phyloP scores from a whole-genome alignment of 495 filamentous ascomycete species.

The Terfezia boudieri region DNA sequence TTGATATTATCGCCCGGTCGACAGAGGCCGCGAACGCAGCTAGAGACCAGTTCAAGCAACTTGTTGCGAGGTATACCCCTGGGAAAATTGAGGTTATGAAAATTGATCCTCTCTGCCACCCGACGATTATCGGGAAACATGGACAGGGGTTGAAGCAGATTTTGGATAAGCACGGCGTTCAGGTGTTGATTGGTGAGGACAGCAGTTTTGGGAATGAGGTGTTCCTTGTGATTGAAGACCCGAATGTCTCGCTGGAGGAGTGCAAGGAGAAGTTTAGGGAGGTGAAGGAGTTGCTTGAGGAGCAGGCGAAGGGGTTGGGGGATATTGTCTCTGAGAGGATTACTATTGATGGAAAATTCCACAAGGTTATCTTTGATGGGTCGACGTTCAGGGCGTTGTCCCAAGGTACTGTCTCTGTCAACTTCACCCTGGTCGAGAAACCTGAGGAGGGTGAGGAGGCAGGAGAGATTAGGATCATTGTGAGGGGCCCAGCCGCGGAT shows the following conservation, averaged over 20 bases:
- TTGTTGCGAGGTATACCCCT: conserved; percentile 23
- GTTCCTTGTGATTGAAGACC: conserved; percentile 21
- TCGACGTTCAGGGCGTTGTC: conserved; percentile 18
- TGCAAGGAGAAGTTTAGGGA: conserved; percentile 24
- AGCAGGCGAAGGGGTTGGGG: conserved; percentile 46
- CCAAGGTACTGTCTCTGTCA: conserved; percentile 11
- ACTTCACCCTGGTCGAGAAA: conserved; percentile 8
- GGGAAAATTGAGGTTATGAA: conserved; percentile 35
- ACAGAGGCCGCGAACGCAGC: too few relatives aligned
- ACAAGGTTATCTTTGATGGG: neutral
- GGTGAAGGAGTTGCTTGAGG: conserved; percentile 46
- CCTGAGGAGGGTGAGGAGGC: conserved; percentile 24
- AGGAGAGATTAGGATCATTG: conserved; percentile 44
- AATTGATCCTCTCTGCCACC: conserved; percentile 16
- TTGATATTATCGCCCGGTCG: too few relatives aligned
- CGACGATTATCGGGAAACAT: conserved; percentile 14
- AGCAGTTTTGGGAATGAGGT: conserved; percentile 8
- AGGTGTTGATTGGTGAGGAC: conserved; percentile 14
- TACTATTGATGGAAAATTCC: conserved; percentile 49
- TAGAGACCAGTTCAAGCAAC: conserved; percentile 2
- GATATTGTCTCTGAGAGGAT: conserved; percentile 41
- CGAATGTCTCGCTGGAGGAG: conserved; percentile 3
- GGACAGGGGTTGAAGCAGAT: conserved; percentile 9
- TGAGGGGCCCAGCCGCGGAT: conserved; percentile 32
- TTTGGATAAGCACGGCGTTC: conserved; percentile 6